phyloP scores from a whole-genome alignment of 2,329 filamentous ascomycete species.

The Fusarium pininemorale region DNA sequence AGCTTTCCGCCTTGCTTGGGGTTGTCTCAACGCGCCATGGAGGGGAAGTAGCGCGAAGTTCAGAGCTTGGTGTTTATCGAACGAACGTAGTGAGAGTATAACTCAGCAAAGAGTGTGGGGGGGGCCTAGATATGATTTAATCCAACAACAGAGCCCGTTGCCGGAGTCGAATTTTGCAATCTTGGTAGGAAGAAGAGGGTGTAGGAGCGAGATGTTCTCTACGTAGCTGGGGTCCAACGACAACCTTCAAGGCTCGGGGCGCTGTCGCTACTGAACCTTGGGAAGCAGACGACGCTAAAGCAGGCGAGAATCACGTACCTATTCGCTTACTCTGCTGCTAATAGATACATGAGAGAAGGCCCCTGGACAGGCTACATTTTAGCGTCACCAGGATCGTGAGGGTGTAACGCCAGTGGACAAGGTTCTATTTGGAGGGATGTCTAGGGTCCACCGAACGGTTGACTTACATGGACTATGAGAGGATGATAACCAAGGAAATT shows the following conservation, averaged over 20 bases:
- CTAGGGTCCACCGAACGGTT: conserved; percentile 32
- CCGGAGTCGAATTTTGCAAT: conserved; percentile 36
- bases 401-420: conserved; percentile 43
- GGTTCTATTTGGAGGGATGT: conserved; percentile 30
- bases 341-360: conserved; percentile 24
- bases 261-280: conserved; percentile 31
- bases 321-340: conserved; percentile 24
- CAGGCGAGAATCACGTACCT: conserved; percentile 37
- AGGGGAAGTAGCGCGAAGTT: conserved; percentile 20
- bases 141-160: conserved; percentile 32
- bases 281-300: conserved; percentile 31
- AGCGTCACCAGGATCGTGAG: conserved; percentile 36
- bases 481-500: conserved; percentile 37
- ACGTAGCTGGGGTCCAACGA: conserved; percentile 29
- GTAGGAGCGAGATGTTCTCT: conserved; percentile 26
- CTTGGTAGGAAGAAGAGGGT: conserved; percentile 32
- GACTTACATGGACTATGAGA: conserved; percentile 32
- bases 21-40: conserved; percentile 42
- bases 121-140: conserved; percentile 14
- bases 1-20: conserved; percentile 41
- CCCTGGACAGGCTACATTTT: conserved; percentile 32
- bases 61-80: conserved; percentile 27
- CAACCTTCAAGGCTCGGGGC: conserved; percentile 29
- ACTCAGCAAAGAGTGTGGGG: conserved; percentile 26
- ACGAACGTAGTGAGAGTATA: conserved; percentile 36